Base-by-base conservation (phyloP, 129 eudicot genomes). In the Escallonia rubra region DNA sequence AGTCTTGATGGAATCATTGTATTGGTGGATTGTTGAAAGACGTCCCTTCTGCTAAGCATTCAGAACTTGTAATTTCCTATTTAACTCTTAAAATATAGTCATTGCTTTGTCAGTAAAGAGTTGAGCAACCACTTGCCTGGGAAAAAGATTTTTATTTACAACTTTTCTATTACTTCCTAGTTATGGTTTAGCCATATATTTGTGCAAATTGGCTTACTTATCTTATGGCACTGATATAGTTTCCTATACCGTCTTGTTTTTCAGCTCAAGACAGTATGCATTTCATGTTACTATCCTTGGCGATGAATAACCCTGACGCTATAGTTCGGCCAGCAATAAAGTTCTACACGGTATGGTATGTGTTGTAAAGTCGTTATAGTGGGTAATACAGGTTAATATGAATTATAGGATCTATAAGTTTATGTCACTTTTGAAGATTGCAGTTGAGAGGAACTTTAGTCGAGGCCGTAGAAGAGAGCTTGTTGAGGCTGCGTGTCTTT, bases 211-310 rank as follows among this genome's bases (percentile, higher is more conserved):
- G 56, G 10, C 10, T 58, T 58, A 3, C 12, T 59, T 10, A 3
- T 50, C 55, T 50, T 23, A 23, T 23, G 34, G 34, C 34, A 23
- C 34, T 23, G 34, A 23, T 1, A 23, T 61, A 41, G 3, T 11
- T 0, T 49, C 4, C 55, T 43, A 6, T 16, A 3, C 41, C 14
- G 49, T 58, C 34, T 57, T 59, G 54, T 78, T 16, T 59, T 79
- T 69, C 75, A 83, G 88, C 85, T 23, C 47, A 65, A 48, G 62
- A 69, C 0, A 71, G 48, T 55, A 83, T 83, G 61, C 45, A 55
- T 0, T 16, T 51, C 48, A 58, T 83, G 51, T 71, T 76, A 39
- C 41, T 45, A 49, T 67, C 63, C 34, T 67, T 83, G 61, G 64
- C 75, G 40, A 79, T 70, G 52, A 85, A 78, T 49, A 78, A 68